Evolutionary conservation across 2,329 filamentous ascomycete species (phyloP), one percentile per base, ranked within the genome.

Genomic region (Fusarium avenaceum): DNA sequence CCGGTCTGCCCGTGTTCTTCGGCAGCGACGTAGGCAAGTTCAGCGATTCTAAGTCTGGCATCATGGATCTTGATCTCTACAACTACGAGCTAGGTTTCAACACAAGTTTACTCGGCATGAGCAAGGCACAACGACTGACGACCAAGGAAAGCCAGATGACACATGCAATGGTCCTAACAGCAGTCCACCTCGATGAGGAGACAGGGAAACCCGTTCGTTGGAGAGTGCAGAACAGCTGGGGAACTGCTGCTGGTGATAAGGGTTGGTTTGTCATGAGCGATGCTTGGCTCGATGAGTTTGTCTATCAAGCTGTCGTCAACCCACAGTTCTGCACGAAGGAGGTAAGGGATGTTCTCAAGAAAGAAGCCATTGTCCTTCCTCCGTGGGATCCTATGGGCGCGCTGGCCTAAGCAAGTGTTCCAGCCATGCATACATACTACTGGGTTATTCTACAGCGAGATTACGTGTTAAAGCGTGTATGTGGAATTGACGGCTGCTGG

Each of bases 211-310:
- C 88, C 3, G 86, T 93, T 2, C 83, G 93, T 44, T 97, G 94
- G 94, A 84, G 93, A 54, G 92, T 97, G 8, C 91, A 97, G 84
- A 97, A 97, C 76, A 91, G 88, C 57, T 97, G 93, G 93, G 92
- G 91, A 14, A 84, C 87, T 40, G 80, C 75, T 0, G 86, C 85
- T 0, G 94, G 94, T 1, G 87, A 89, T 14, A 88, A 93, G 70
- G 94, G 94, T 0, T 97, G 92, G 86, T 96, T 96, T 75, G 91
- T 97, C 65, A 97, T 96, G 93, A 91, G 85, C 63, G 93, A 97
- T 79, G 82, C 83, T 20, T 92, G 90, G 90, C 90, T 92, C 87
- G 88, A 92, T 65, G 84, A 92, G 80, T 96, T 94, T 80, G 89
- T 91, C 43, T 96, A 94, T 76, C 93, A 97, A 82, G 92, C 91